Conservation (phyloP, 2,329 filamentous ascomycete genomes). For the Phyllosticta citribraziliensis region DNA sequence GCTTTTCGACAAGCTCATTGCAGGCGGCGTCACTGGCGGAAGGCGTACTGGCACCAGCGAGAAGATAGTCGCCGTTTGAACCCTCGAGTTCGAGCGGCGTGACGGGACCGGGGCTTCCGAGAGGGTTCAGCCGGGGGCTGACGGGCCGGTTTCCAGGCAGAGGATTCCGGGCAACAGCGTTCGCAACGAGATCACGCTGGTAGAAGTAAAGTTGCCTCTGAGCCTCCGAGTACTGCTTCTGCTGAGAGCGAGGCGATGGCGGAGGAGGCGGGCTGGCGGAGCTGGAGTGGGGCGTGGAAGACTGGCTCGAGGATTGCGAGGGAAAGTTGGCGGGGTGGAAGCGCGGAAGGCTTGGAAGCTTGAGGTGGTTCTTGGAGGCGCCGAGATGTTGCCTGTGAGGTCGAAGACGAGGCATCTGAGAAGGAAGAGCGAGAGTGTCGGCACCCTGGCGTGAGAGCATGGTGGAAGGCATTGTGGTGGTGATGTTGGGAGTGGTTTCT, state of each 20-base stretch:
- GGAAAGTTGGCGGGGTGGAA: constrained; percentile 46
- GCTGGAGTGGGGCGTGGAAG: constrained; percentile 27
- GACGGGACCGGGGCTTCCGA: constrained; percentile 43
- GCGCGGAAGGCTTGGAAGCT: constrained; percentile 40
- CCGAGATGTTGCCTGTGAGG: constrained; percentile 26
- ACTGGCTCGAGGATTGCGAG: constrained; percentile 28
- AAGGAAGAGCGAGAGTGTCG: constrained; percentile 26
- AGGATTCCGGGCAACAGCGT: constrained; percentile 11
- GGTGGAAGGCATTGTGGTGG: background rate
- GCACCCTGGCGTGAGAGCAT: background rate
- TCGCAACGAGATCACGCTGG: constrained; percentile 35
- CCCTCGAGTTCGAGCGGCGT: constrained; percentile 43
- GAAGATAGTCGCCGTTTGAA: constrained; percentile 34
- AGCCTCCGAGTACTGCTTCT: constrained; percentile 37
- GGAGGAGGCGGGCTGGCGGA: constrained; percentile 33
- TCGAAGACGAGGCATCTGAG: constrained; percentile 23
- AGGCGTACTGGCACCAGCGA: constrained; percentile 29
- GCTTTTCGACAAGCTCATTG: constrained; percentile 36
- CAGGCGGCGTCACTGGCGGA: constrained; percentile 14
- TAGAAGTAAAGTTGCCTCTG: constrained; percentile 40
- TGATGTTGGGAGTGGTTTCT: background rate
- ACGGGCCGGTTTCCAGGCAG: constrained; percentile 26
- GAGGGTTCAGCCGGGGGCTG: constrained; percentile 39
- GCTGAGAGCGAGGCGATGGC: constrained; percentile 33
- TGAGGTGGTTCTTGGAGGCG: constrained; percentile 28